Conservation (phyloP, 129 eudicot species). For the Heracleum sosnowskyi region DNA sequence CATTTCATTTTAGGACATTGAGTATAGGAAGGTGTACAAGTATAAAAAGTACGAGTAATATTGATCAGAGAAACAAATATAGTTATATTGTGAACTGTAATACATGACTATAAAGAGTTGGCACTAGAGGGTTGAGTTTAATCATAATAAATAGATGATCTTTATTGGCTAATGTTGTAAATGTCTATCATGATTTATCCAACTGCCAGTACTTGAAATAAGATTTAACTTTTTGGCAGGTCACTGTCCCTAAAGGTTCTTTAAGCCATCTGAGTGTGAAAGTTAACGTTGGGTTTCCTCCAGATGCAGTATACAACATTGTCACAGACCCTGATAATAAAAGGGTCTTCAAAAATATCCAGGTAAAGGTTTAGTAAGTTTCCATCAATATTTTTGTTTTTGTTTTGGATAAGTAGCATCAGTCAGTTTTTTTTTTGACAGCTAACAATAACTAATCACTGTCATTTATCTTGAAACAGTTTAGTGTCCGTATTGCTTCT, state of each 20-base stretch:
- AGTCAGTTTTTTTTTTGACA: not conserved
- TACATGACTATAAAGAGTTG: not conserved
- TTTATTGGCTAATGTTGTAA: not conserved
- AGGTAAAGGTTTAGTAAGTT: slow-evolving; percentile 33
- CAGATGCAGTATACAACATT: slow-evolving; percentile 88
- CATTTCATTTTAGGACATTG: not conserved
- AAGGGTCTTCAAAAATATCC: slow-evolving; percentile 88
- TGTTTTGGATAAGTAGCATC: not conserved
- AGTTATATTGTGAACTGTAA: not conserved
- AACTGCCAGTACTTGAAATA: not conserved
- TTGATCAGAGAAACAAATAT: not conserved
- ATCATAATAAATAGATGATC: not conserved
- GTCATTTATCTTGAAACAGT: not conserved
- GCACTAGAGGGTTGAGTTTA: not conserved
- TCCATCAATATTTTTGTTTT: not conserved
- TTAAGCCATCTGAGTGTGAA: slow-evolving; percentile 66
- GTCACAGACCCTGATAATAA: slow-evolving; percentile 87
- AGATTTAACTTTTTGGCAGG: slow-evolving; percentile 43
- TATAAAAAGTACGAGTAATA: not conserved
- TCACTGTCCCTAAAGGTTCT: slow-evolving; percentile 83
- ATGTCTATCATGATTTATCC: not conserved
- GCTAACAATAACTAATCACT: not conserved
- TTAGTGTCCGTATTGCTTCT: not conserved
- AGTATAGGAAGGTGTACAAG: not conserved
- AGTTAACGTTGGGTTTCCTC: slow-evolving; percentile 85